Evolutionary conservation across 257 asterid genomes (phyloP), one percentile per base, ranked within the genome.

Genomic region (Capsicum chinense): DNA sequence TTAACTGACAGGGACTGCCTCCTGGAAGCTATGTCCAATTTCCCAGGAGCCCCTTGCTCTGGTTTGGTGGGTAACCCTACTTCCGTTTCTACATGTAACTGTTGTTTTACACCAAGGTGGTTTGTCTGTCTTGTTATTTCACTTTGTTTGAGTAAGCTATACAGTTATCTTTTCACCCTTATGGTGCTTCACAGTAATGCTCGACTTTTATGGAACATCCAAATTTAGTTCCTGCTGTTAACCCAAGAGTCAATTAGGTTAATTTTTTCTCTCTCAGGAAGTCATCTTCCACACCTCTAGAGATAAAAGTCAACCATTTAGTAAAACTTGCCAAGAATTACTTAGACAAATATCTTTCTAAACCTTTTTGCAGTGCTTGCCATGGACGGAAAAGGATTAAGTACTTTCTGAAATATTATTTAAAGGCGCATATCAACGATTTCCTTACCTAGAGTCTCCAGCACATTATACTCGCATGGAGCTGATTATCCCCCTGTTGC

Each of bases 21-120:
- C 86, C 84, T 85, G 78, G 84, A 91, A 83, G 92, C 90, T 84
- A 90, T 91, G 93, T 78, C 85, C 87, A 93, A 91, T 82, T 92
- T 95, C 86, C 97, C 95, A 35, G 92, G 85, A 80, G 81, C 60
- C 83, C 84, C 92, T 76, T 70, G 85, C 87, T 89, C 93, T 67
- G 93, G 91, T 88, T 74, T 91, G 90, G 98, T 96, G 87, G 92
- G 99, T 91, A 82, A 48, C 85, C 15, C 48, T 73, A 80, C 78
- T 62, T 81, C 83, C 54, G 52, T 86, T 87, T 83, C 68, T 85
- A 63, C 62, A 68, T 56, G 42, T 69, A 50, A 10, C 33, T 84
- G 59, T 78, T 54, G 64, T 33, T 74, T 39, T 74, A 50, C 81
- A 74, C 62, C 81, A 21, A 50, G 0, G 6, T 57, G 10, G 62